A percentile compares a stretch with the other conserved stretches of the same genome.
phyloP scores from a whole-genome alignment of 129 eudicot species.

The Flaveria brownii region DNA sequence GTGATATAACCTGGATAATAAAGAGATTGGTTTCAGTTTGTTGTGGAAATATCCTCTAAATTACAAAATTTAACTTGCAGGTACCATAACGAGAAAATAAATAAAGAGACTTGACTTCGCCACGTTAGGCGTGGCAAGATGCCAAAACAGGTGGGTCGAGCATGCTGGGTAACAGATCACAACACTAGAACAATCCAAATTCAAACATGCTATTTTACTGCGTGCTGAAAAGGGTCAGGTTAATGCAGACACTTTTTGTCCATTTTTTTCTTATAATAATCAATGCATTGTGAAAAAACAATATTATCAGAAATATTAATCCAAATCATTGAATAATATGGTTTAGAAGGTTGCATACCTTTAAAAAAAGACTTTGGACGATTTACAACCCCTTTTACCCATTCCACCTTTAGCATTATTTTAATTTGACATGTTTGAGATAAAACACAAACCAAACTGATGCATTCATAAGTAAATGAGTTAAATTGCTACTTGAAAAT shows the following conservation, averaged over 20 bases:
- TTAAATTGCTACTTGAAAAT: background rate
- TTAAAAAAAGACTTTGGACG: background rate
- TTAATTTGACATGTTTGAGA: background rate
- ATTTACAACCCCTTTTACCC: background rate
- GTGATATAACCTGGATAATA: slow-evolving; percentile 72
- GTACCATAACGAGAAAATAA: slow-evolving; percentile 1
- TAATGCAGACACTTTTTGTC: background rate
- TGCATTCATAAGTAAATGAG: background rate
- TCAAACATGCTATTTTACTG: background rate
- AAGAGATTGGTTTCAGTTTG: slow-evolving; percentile 4
- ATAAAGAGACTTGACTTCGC: background rate
- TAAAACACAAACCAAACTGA: slow-evolving; percentile 10
- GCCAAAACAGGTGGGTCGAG: background rate
- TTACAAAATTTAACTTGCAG: slow-evolving; percentile 6
- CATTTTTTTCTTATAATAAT: background rate
- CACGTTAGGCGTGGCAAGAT: background rate
- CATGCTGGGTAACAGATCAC: background rate
- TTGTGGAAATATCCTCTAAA: background rate
- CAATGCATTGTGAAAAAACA: background rate
- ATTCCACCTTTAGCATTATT: background rate
- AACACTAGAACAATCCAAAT: background rate
- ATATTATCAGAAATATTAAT: background rate
- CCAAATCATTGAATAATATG: background rate
- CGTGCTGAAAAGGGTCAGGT: background rate
- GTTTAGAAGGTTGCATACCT: background rate